A percentile compares a stretch with the other conserved stretches of the same genome.
Conservation (phyloP, 331 rosid species). For the Quercus phellos region DNA sequence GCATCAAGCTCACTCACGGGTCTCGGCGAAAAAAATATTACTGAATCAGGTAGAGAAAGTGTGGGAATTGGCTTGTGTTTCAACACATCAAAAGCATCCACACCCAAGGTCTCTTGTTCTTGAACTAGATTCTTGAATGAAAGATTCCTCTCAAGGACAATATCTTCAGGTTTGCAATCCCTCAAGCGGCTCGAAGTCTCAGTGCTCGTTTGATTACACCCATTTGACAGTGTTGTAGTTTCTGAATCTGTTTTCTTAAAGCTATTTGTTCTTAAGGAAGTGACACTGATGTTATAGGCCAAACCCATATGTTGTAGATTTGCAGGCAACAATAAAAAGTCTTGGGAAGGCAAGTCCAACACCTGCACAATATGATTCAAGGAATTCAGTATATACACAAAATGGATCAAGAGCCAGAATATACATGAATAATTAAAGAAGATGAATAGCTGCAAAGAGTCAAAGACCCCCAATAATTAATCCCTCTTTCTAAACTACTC, state of each 20-base stretch:
- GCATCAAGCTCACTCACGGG: slow-evolving; percentile 71
- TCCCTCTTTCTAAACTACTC: background rate
- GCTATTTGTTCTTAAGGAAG: slow-evolving; percentile 55
- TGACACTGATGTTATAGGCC: slow-evolving; percentile 27
- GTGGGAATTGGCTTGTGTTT: slow-evolving; percentile 42
- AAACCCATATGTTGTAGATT: slow-evolving; percentile 41
- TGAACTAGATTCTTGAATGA: slow-evolving; percentile 42
- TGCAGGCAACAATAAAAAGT: background rate
- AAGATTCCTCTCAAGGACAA: slow-evolving; percentile 40
- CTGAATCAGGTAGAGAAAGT: slow-evolving; percentile 48
- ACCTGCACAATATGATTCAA: slow-evolving; percentile 18
- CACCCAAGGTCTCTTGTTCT: slow-evolving; percentile 20
- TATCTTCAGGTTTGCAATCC: slow-evolving; percentile 47
- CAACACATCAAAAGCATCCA: slow-evolving; percentile 13
- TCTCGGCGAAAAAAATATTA: slow-evolving; percentile 46
- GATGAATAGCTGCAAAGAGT: background rate
- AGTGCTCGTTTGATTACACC: slow-evolving; percentile 13
- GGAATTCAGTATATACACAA: background rate
- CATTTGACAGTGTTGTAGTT: slow-evolving; percentile 17
- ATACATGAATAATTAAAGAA: background rate
- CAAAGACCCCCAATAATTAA: background rate
- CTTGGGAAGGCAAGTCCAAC: background rate
- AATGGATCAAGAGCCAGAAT: background rate
- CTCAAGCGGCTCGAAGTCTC: slow-evolving; percentile 33
- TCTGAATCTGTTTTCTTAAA: slow-evolving; percentile 50